phyloP scores from a whole-genome alignment of 2,329 filamentous ascomycete species.

The Pyricularia grisea region DNA sequence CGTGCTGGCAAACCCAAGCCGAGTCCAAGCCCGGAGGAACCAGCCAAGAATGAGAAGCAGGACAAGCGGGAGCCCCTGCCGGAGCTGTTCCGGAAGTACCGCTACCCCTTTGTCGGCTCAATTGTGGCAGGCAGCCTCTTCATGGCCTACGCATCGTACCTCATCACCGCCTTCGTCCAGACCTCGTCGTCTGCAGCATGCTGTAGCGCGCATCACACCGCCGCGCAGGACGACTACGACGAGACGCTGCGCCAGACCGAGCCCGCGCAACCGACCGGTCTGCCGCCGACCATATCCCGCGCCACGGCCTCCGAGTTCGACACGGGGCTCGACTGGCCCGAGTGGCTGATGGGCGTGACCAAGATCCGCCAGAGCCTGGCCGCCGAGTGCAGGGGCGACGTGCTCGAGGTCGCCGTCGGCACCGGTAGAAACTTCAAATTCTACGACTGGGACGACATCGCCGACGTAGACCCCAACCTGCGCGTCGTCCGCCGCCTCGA shows the following conservation, averaged over 20 bases:
- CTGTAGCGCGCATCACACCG: conserved; percentile 6
- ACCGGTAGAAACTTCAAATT: conserved; percentile 52
- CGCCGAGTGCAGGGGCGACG: conserved; percentile 39
- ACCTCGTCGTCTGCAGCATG: conserved; percentile 6
- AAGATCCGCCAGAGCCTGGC: conserved; percentile 39
- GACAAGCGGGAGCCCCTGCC: conserved; percentile 10
- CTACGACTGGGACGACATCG: conserved; percentile 44
- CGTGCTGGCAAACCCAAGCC: not conserved
- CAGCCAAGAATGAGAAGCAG: not conserved
- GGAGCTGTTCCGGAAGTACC: conserved; percentile 16
- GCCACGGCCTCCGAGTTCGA: conserved; percentile 46
- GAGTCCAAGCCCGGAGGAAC: not conserved
- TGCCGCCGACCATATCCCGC: conserved; percentile 29
- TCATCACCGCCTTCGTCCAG: conserved; percentile 10
- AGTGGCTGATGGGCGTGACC: conserved; percentile 47
- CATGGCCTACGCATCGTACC: conserved; percentile 12
- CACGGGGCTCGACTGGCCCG: conserved; percentile 44
- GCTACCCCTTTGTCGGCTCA: conserved; percentile 12
- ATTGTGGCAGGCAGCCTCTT: conserved; percentile 13
- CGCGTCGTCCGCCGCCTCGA: conserved; percentile 3
- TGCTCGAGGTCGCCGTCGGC: conserved; percentile 54
- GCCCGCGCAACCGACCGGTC: conserved; percentile 33
- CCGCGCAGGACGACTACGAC: not conserved
- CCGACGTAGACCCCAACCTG: conserved; percentile 9
- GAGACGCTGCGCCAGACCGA: conserved; percentile 14